Evolutionary conservation across 73 alveolate species (phyloP), one percentile per base, ranked within the genome.

Genomic region (Symbiodinium natans): DNA sequence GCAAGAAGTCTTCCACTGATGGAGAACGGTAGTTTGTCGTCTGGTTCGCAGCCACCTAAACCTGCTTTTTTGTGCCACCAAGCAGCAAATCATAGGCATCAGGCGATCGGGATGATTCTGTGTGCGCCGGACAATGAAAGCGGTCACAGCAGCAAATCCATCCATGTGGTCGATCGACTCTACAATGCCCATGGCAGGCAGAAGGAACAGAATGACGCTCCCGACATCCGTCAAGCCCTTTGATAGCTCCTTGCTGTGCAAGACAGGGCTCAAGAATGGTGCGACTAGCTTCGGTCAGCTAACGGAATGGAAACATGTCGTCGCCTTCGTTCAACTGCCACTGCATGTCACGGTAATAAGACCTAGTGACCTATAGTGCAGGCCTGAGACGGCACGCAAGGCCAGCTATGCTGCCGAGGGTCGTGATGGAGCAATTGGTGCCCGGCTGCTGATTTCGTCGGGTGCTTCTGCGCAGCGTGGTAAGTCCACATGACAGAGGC

Each of bases 401-500:
- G 68, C 68, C 68, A 52, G 13, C 68, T 52, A 17, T 63, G 3
- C 34, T 25, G 77, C 34, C 36, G 17, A 63, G 77, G 9, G 34
- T 63, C 77, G 77, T 63, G 77, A 17, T 63, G 77, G 31, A 63
- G 77, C 31, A 63, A 34, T 34, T 63, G 36, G 77, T 63, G 77
- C 36, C 95, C 95, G 9, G 42, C 95, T 25, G 59, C 48, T 7
- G 95, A 88, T 43, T 88, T 88, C 33, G 95, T 88, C 41, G 95
- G 95, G 29, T 88, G 95, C 43, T 88, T 77, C 73, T 29, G 84
- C 13, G 97, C 97, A 5, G 88, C 97, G 15, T 71, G 97, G 77
- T 90, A 90, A 80, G 97, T 90, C 97, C 97, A 90, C 97, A 90
- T 90, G 74, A 90, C 97, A 2, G 95, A 88, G 34, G 95, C 94